Evolutionary conservation across 805 yeast species (phyloP).

Genomic region (Torulaspora gathmanii): DNA sequence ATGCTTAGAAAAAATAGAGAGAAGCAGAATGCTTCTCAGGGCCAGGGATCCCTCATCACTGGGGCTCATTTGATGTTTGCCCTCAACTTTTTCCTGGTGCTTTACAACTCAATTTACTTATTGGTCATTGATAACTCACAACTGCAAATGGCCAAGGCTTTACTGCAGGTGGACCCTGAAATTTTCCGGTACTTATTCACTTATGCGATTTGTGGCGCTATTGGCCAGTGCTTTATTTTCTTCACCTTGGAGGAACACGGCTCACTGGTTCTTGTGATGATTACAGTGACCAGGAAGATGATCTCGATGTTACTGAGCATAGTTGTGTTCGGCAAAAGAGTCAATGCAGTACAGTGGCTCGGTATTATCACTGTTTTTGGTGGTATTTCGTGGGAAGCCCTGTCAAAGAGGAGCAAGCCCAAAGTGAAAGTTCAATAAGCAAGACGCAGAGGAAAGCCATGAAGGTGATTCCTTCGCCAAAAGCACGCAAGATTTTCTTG

Average conservation of each 20-base stretch:
- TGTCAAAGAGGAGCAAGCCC: constrained; percentile 35
- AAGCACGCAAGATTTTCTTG: too few relatives aligned
- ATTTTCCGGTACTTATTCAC: constrained; percentile 55
- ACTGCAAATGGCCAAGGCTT: constrained; percentile 34
- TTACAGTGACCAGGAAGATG: constrained; percentile 96
- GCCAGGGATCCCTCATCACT: constrained; percentile 45
- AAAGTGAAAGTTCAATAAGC: neutral
- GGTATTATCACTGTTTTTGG: constrained; percentile 79
- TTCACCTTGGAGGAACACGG: constrained; percentile 78
- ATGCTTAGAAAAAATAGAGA: constrained; percentile 46
- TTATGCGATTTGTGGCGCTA: constrained; percentile 76
- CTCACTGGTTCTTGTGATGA: constrained; percentile 79
- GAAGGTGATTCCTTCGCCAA: too few relatives aligned
- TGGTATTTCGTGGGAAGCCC: constrained; percentile 81
- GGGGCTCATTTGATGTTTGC: constrained; percentile 89
- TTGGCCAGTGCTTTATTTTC: constrained; percentile 94
- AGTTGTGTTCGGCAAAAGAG: constrained; percentile 73
- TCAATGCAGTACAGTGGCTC: constrained; percentile 62
- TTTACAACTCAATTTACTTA: constrained; percentile 49
- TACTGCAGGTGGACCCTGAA: constrained; percentile 41
- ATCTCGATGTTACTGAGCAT: constrained; percentile 89
- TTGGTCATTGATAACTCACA: constrained; percentile 25
- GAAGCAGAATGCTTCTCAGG: constrained; percentile 11
- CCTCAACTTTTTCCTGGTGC: constrained; percentile 44
- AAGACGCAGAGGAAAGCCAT: too few relatives aligned